These are phyloP conservation scores for Apophysomyces trapeziformis DNA, from an alignment of 371 early-diverging fungal genomes.

Conservation along the genomic window DNA sequence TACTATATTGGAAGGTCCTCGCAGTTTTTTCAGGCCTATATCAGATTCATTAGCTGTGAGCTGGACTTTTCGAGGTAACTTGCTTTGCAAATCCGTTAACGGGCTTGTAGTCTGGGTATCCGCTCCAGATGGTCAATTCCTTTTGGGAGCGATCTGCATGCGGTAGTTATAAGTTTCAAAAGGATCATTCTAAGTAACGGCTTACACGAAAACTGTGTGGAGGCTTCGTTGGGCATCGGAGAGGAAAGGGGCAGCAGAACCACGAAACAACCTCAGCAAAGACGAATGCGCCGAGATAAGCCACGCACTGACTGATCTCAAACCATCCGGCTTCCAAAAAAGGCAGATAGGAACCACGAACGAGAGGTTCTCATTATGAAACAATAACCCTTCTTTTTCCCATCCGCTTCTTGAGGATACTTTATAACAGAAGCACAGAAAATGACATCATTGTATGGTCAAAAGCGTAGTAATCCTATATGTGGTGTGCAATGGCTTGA, in stretches of 20 bases:
- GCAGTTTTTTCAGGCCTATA: slow-evolving; percentile 63
- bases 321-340: no score
- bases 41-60: background rate
- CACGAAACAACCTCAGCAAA: background rate
- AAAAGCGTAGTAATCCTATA: no score
- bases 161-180: background rate
- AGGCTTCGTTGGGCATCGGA: slow-evolving; percentile 18
- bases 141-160: slow-evolving; percentile 67
- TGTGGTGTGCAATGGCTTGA: no score
- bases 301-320: background rate
- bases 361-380: no score
- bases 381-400: no score
- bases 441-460: no score
- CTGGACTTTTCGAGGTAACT: background rate
- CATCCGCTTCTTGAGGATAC: no score
- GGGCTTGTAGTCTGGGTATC: slow-evolving; percentile 60
- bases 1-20: slow-evolving; percentile 81
- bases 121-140: slow-evolving; percentile 67
- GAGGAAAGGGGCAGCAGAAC: slow-evolving; percentile 7
- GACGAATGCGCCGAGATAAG: background rate
- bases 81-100: slow-evolving; percentile 59
- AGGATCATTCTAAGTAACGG: background rate
- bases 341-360: no score
- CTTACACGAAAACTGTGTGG: slow-evolving; percentile 64
- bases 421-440: no score